Percentiles rank a stretch among this genome's conserved stretches.
These are phyloP conservation scores for Fremontodendron californicum DNA, from an alignment of 345 rosid species.

Conservation along the genomic window DNA sequence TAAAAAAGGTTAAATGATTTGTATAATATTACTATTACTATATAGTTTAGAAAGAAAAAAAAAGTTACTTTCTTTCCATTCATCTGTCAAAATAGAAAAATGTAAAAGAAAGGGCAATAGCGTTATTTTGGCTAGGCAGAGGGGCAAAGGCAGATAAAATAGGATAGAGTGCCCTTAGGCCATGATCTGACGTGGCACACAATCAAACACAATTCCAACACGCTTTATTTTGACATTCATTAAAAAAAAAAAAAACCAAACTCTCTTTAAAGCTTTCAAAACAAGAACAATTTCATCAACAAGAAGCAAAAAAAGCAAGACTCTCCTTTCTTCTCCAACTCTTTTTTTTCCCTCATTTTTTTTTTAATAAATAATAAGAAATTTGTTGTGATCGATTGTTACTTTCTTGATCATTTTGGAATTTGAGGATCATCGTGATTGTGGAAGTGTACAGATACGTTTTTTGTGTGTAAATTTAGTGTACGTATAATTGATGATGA, in stretches of 20 bases:
- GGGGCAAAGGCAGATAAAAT: background rate
- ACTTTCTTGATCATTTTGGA: background rate
- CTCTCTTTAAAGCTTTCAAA: background rate
- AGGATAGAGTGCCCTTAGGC: background rate
- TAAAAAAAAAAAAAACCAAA: background rate
- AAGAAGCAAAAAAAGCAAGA: background rate
- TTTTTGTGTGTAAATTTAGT: background rate
- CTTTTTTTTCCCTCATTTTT: background rate
- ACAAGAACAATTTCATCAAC: background rate
- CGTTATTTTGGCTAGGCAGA: background rate
- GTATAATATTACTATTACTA: too few relatives aligned
- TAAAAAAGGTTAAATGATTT: too few relatives aligned
- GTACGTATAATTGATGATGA: slow-evolving; percentile 7
- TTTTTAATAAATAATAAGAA: background rate
- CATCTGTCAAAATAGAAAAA: background rate
- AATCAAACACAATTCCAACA: background rate
- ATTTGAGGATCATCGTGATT: background rate
- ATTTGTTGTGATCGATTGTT: background rate
- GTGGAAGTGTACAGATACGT: background rate
- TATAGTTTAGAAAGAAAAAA: too few relatives aligned
- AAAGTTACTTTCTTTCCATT: background rate
- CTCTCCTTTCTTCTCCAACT: background rate
- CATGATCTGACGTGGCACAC: slow-evolving; percentile 3
- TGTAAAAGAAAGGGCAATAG: background rate
- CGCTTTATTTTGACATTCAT: background rate